phyloP scores from a whole-genome alignment of 768 basidiomycete species.

The Lentinula aciculospora region DNA sequence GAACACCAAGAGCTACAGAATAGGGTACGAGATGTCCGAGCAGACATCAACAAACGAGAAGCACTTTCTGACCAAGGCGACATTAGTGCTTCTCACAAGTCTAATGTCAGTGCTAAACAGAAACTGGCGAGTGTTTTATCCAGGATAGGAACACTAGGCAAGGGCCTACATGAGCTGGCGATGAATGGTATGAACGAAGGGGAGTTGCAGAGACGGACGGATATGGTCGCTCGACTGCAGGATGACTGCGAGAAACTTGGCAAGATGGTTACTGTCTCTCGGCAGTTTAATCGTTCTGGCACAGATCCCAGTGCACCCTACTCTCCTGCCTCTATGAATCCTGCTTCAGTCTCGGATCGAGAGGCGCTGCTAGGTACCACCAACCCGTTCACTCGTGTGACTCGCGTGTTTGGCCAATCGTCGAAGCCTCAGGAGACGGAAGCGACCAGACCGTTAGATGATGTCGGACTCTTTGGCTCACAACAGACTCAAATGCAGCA shows the following conservation, averaged over 20 bases:
- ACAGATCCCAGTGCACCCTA: conserved; percentile 13
- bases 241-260: conserved; percentile 89
- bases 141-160: conserved; percentile 66
- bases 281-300: conserved; percentile 39
- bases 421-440: conserved; percentile 72
- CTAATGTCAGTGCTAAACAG: conserved; percentile 82
- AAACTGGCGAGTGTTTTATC: conserved; percentile 73
- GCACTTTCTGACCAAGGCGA: conserved; percentile 74
- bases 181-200: conserved; percentile 79
- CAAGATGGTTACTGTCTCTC: conserved; percentile 77
- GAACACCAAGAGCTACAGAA: conserved; percentile 79
- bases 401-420: conserved; percentile 75
- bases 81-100: conserved; percentile 65
- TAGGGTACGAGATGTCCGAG: conserved; percentile 74
- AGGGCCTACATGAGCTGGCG: conserved; percentile 60
- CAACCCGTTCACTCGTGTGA: conserved; percentile 39
- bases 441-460: conserved; percentile 82
- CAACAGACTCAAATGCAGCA: conserved; percentile 78
- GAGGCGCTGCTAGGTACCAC: conserved; percentile 52
- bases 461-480: conserved; percentile 70
- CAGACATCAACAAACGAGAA: conserved; percentile 84
- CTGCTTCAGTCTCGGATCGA: conserved; percentile 53
- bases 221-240: conserved; percentile 82
- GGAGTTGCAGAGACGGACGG: conserved; percentile 85
- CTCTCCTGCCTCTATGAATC: conserved; percentile 28